These are phyloP conservation scores for Flaveria sonorensis DNA, from an alignment of 129 eudicot genomes.

Conservation along the genomic window DNA sequence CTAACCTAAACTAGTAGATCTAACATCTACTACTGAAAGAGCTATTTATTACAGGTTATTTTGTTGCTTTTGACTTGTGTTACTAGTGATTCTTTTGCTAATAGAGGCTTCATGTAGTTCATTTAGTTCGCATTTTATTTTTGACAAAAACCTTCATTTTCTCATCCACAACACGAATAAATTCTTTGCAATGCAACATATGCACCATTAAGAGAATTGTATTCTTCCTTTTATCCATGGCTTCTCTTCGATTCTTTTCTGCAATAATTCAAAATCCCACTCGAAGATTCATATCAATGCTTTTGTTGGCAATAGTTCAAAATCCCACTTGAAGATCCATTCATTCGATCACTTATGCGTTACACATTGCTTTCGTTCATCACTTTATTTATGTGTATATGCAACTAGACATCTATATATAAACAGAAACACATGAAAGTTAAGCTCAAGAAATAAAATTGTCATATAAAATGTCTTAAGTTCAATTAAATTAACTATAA, in stretches of 20 bases:
- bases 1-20: too few relatives aligned
- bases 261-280: slow-evolving; percentile 57
- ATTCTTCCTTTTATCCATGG: slow-evolving; percentile 34
- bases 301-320: slow-evolving; percentile 42
- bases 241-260: slow-evolving; percentile 42
- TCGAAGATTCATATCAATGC: slow-evolving; percentile 41
- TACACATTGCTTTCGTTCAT: slow-evolving; percentile 35
- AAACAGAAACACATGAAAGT: slow-evolving; percentile 3
- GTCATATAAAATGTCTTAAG: not conserved
- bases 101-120: slow-evolving; percentile 27
- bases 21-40: too few relatives aligned
- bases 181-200: slow-evolving; percentile 41
- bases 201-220: slow-evolving; percentile 44
- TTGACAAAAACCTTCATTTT: slow-evolving; percentile 25
- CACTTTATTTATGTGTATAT: slow-evolving; percentile 30
- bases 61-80: too few relatives aligned
- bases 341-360: slow-evolving; percentile 29
- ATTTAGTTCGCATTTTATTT: slow-evolving; percentile 43
- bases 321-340: slow-evolving; percentile 49
- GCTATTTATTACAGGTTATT: too few relatives aligned
- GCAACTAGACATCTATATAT: slow-evolving; percentile 11
- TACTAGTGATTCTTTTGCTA: too few relatives aligned
- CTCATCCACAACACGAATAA: slow-evolving; percentile 44
- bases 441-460: not conserved
- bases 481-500: not conserved